Percentiles rank a stretch among this genome's conserved stretches.
Conservation (phyloP, 169 alveolate species). For the Perkinsus marinus region DNA sequence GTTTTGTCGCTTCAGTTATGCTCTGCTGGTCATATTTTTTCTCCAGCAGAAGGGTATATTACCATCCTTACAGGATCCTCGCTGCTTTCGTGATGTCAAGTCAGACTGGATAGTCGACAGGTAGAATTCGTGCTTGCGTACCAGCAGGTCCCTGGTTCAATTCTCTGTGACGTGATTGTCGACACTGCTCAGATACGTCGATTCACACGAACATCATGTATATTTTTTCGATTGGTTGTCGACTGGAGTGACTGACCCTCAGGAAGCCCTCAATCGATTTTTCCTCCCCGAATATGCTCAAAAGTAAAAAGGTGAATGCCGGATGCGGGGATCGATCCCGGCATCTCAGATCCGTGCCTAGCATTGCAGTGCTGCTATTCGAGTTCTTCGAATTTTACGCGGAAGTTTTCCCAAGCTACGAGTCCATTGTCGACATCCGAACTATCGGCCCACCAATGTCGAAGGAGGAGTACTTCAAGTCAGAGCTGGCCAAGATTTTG, state of each 20-base stretch:
- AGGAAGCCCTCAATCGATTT: not conserved
- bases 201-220: not conserved
- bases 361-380: not conserved
- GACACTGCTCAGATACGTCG: not conserved
- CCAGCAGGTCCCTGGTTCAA: not conserved
- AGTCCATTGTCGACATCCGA: not conserved
- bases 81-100: not conserved
- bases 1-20: not conserved
- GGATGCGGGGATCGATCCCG: not conserved
- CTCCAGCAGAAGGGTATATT: not conserved
- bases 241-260: not conserved
- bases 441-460: not conserved
- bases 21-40: not conserved
- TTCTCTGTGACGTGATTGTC: not conserved
- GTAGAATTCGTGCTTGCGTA: not conserved
- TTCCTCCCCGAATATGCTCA: not conserved
- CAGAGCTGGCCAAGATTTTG: not conserved
- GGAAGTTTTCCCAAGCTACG: not conserved
- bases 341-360: not conserved
- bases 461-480: not conserved
- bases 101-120: not conserved
- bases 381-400: not conserved
- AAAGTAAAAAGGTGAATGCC: not conserved
- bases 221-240: not conserved
- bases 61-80: not conserved